phyloP scores from a whole-genome alignment of 345 rosid genomes.

The Tarenaya hassleriana region DNA sequence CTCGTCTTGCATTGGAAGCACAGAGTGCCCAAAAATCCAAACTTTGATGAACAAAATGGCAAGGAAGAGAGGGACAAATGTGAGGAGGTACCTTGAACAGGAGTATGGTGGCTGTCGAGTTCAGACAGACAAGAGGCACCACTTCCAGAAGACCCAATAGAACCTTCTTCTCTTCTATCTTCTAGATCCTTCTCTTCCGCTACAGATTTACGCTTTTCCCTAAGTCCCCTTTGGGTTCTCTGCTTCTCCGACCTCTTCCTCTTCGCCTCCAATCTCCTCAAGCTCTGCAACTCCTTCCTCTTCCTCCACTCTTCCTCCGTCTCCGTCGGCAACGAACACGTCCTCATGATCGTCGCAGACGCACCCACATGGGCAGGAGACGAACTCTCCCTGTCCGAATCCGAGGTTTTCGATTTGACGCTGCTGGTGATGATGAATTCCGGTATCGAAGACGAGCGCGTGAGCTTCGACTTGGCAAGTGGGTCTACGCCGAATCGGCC shows the following conservation, averaged over 20 bases:
- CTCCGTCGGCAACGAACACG: slow-evolving; percentile 58
- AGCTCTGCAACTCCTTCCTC: slow-evolving; percentile 58
- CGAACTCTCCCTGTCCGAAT: slow-evolving; percentile 14
- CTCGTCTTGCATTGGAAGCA: too few relatives aligned
- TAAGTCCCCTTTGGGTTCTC: slow-evolving; percentile 34
- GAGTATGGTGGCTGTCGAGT: slow-evolving; percentile 34
- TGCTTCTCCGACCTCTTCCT: slow-evolving; percentile 75
- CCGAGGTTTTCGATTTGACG: slow-evolving; percentile 19
- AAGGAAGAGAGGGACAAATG: not conserved
- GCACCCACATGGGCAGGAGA: slow-evolving; percentile 12
- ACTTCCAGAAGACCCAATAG: slow-evolving; percentile 54
- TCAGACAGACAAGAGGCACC: slow-evolving; percentile 57
- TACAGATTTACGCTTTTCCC: slow-evolving; percentile 20
- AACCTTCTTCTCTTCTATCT: slow-evolving; percentile 32
- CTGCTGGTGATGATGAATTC: slow-evolving; percentile 38
- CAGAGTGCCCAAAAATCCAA: too few relatives aligned
- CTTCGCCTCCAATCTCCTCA: slow-evolving; percentile 70
- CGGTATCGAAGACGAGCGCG: slow-evolving; percentile 54
- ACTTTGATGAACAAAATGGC: not conserved
- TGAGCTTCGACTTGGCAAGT: slow-evolving; percentile 35
- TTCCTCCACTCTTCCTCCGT: slow-evolving; percentile 67
- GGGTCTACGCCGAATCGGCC: slow-evolving; percentile 86
- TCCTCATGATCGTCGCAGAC: slow-evolving; percentile 35
- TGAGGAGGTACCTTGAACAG: slow-evolving; percentile 42
- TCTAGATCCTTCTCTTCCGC: slow-evolving; percentile 28